phyloP scores from a whole-genome alignment of 495 filamentous ascomycete genomes.

The Aspergillus homomorphus region DNA sequence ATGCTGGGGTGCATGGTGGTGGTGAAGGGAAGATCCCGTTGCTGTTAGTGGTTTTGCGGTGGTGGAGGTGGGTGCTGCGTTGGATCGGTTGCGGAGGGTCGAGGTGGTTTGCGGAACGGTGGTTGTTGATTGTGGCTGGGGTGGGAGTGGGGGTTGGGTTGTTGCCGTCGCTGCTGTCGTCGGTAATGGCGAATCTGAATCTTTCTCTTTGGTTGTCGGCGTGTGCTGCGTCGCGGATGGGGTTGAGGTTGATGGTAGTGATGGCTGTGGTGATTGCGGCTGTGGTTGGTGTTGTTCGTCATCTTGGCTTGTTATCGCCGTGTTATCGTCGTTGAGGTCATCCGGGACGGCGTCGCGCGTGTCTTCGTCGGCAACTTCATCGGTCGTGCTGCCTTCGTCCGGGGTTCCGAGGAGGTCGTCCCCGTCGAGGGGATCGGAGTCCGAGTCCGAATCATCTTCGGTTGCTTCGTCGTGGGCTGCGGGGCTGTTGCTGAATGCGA shows the following conservation, averaged over 20 bases:
- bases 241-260: no score
- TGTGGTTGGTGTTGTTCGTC: constrained; percentile 10
- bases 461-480: constrained; percentile 25
- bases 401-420: constrained; percentile 36
- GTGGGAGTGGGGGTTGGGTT: constrained; percentile 5
- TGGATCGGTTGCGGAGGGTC: constrained; percentile 34
- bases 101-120: constrained; percentile 14
- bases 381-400: constrained; percentile 21
- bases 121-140: constrained; percentile 10
- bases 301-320: background rate
- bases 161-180: constrained; percentile 18
- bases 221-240: background rate
- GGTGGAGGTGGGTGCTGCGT: constrained; percentile 12
- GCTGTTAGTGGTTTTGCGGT: constrained; percentile 20
- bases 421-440: constrained; percentile 35
- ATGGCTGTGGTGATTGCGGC: background rate
- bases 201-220: background rate
- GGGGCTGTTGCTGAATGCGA: constrained; percentile 13
- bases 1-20: constrained; percentile 13
- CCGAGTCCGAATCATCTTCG: constrained; percentile 25
- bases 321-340: background rate
- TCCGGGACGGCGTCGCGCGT: background rate
- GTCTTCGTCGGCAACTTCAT: constrained; percentile 1
- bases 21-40: constrained; percentile 21
- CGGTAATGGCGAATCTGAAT: background rate